A percentile compares a stretch with the other conserved stretches of the same genome.
Evolutionary conservation across 441 rosid species (phyloP).

Genomic region (Brassica hybrid): DNA sequence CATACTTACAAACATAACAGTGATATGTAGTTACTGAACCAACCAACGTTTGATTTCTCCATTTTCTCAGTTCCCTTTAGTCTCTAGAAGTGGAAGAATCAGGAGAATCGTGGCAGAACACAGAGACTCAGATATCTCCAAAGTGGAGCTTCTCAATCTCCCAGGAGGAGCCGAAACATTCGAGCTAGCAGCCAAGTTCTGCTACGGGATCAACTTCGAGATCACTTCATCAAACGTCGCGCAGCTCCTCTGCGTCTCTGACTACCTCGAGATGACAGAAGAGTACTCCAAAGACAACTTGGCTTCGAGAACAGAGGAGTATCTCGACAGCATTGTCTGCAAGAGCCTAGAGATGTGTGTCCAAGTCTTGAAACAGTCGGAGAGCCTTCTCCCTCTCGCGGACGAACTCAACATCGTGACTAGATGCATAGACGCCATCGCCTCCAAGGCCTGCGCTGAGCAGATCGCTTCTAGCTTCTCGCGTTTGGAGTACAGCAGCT

Average conservation of each 20-base stretch:
- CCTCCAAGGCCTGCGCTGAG: slow-evolving; percentile 90
- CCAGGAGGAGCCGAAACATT: slow-evolving; percentile 92
- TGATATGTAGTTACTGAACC: neutral
- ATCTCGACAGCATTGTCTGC: slow-evolving; percentile 80
- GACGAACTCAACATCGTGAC: slow-evolving; percentile 81
- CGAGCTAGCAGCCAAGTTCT: slow-evolving; percentile 92
- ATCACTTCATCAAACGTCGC: slow-evolving; percentile 90
- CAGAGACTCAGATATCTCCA: slow-evolving; percentile 90
- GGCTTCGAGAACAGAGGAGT: slow-evolving; percentile 89
- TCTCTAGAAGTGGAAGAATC: slow-evolving; percentile 89
- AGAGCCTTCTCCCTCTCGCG: slow-evolving; percentile 86
- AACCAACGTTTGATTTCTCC: neutral
- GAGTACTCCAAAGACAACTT: slow-evolving; percentile 88
- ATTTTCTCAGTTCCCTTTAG: slow-evolving; percentile 84
- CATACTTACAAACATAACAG: neutral
- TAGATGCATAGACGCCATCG: slow-evolving; percentile 89
- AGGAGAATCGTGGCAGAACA: slow-evolving; percentile 84
- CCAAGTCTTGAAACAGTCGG: slow-evolving; percentile 88
- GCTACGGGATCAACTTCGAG: slow-evolving; percentile 94
- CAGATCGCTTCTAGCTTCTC: slow-evolving; percentile 99
- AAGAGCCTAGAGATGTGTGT: slow-evolving; percentile 92
- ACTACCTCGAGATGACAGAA: slow-evolving; percentile 94
- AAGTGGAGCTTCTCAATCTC: slow-evolving; percentile 87
- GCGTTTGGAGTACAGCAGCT: slow-evolving; percentile 94
- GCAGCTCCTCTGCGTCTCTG: slow-evolving; percentile 81